Base-by-base conservation (phyloP, 768 basidiomycete genomes). In the Clitopilus passeckerianus region DNA sequence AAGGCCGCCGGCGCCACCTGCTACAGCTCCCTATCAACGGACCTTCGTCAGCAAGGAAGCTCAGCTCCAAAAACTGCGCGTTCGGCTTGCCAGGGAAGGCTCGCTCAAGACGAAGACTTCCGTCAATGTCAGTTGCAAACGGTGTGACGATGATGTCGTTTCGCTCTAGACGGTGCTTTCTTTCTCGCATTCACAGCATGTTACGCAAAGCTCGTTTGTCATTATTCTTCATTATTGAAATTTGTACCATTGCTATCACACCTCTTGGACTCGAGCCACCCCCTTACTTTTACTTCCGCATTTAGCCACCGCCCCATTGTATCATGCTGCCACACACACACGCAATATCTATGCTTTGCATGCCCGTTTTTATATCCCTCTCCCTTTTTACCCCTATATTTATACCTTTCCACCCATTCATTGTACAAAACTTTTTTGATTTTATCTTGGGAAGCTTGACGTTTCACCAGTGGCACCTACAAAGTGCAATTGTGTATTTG, bases 31-130 rank as follows among this genome's bases (percentile, higher is more conserved):
- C 27, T 53, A 15, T 37, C 68, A 68, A 59, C 65, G 73, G 61
- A 71, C 72, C 59, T 89, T 77, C 67, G 85, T 89, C 53, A 78
- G 85, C 24, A 86, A 81, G 68, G 80, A 86, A 65, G 80, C 75
- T 63, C 91, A 93, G 70, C 70, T 92, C 64, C 81, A 82, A 68
- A 85, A 81, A 71, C 72, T 92, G 65, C 79, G 77, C 68, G 66
- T 70, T 33, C 82, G 86, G 63, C 72, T 92, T 68, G 75, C 80
- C 64, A 69, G 64, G 50, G 77, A 80, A 63, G 71, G 73, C 60
- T 58, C 57, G 30, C 57, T 63, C 54, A 65, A 64, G 56, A 70
- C 68, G 65, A 68, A 63, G 60, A 68, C 62, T 59, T 64, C 64
- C 61, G 60, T 69, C 59, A 61, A 68, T 59, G 60, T 72, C 44